Conservation (phyloP, 2,329 filamentous ascomycete genomes). For the Diaporthe sp. region DNA sequence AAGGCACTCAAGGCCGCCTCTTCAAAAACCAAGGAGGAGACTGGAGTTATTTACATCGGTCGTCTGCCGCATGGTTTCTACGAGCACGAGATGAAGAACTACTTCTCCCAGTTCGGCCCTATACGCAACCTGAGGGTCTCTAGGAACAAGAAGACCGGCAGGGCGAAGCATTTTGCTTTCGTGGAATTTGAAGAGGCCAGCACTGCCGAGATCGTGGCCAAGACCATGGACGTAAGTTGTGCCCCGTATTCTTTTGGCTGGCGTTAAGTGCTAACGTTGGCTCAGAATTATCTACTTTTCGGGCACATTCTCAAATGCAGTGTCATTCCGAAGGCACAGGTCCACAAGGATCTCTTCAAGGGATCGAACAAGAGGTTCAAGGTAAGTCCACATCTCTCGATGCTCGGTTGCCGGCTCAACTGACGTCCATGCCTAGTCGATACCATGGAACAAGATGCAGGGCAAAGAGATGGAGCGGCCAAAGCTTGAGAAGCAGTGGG, state of each 20-base stretch:
- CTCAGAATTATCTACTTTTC: constrained; percentile 87
- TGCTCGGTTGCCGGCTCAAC: not conserved
- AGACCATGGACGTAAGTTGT: constrained; percentile 83
- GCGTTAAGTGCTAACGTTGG: constrained; percentile 9
- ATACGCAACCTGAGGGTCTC: constrained; percentile 86
- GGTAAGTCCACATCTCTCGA: constrained; percentile 43
- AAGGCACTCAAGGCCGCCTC: constrained; percentile 31
- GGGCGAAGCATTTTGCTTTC: constrained; percentile 94
- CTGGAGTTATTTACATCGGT: constrained; percentile 90
- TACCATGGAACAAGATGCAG: constrained; percentile 90
- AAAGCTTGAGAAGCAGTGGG: constrained; percentile 82
- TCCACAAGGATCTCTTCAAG: constrained; percentile 88
- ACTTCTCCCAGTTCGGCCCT: constrained; percentile 93
- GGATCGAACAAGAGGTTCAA: constrained; percentile 93
- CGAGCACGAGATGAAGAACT: constrained; percentile 93
- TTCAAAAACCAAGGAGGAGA: constrained; percentile 60
- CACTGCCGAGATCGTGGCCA: constrained; percentile 88
- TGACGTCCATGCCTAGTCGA: constrained; percentile 53
- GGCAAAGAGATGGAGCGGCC: constrained; percentile 81
- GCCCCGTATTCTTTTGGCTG: not conserved
- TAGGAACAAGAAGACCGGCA: constrained; percentile 91
- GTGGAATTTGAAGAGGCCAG: constrained; percentile 87
- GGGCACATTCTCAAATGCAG: constrained; percentile 94
- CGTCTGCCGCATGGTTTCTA: constrained; percentile 93
- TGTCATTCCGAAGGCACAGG: constrained; percentile 79